These are phyloP conservation scores for Apiospora aurea DNA, from an alignment of 2,329 filamentous ascomycete species.

Conservation along the genomic window DNA sequence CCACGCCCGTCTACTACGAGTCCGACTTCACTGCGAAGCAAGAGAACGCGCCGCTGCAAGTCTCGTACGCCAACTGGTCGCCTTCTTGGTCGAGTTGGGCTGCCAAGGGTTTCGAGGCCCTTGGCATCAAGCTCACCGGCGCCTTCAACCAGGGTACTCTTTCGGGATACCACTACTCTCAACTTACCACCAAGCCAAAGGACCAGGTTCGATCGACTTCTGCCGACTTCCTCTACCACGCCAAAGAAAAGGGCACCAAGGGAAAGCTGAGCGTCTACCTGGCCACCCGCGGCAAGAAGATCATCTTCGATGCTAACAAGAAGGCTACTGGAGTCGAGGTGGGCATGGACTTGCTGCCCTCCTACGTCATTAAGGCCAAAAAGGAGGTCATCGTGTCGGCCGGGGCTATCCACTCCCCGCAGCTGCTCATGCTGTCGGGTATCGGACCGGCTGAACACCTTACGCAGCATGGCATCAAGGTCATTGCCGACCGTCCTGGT, in stretches of 20 bases:
- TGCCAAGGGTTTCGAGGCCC: constrained; percentile 45
- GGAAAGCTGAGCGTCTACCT: constrained; percentile 32
- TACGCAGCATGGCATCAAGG: constrained; percentile 51
- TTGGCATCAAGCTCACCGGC: constrained; percentile 45
- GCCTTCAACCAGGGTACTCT: constrained; percentile 52
- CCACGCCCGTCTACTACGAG: constrained; percentile 37
- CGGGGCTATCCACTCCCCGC: constrained; percentile 48
- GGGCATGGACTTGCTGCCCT: constrained; percentile 25
- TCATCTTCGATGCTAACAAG: constrained; percentile 51
- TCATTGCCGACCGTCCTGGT: constrained; percentile 61
- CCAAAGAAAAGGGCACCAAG: constrained; percentile 34
- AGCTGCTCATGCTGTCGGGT: constrained; percentile 49
- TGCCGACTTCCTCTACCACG: constrained; percentile 17
- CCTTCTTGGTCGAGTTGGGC: constrained; percentile 49
- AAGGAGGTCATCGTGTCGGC: constrained; percentile 50
- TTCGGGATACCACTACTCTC: constrained; percentile 45
- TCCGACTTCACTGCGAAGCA: constrained; percentile 38
- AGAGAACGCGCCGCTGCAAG: constrained; percentile 47
- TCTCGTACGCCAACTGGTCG: constrained; percentile 50
- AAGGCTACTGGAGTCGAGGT: constrained; percentile 41
- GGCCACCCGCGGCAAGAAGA: constrained; percentile 50
- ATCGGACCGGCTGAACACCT: constrained; percentile 44
- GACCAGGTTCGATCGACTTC: constrained; percentile 24
- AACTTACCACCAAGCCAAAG: constrained; percentile 37
- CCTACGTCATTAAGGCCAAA: constrained; percentile 36